Evolutionary conservation across 805 yeast species (phyloP), one percentile per base, ranked within the genome.

Genomic region (Metschnikowia chrysomelidarum): DNA sequence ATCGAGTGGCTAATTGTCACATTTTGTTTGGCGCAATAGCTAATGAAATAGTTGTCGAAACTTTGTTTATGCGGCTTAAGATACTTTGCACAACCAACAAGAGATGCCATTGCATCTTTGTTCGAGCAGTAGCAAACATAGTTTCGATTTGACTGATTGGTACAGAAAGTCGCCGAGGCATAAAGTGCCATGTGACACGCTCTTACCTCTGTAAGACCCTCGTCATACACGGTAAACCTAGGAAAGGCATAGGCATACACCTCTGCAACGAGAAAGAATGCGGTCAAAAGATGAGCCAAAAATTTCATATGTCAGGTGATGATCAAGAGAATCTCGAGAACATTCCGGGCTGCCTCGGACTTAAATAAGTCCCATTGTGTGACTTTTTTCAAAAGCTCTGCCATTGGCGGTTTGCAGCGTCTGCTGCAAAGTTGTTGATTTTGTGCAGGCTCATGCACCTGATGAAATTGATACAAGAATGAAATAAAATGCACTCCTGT

Each of bases 81-180:
- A 13, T 11, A 9, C 27, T 14, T 12, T 7, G 19, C 24, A 13
- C 40, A 37, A 5, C 40, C 36, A 12, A 33, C 35, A 23, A 37
- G n/a, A 2, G 40, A 37, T 3, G 40, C 40, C 36, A 31, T 37
- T 23, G 40, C 40, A 11, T 32, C 32, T 14, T 27, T 27, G 21
- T 37, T 19, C 12, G 27, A 14, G 19, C 40, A 37, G 13, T 27
- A 37, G 25, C 40, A 37, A 12, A 17, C 12, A 17, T 23, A 37
- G 7, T 17, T 20, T 9, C 14, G 19, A 11, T 32, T 17, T n/a
- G 22, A 25, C 18, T 31, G 36, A 10, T n/a, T 10, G 10, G 18
- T 10, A 13, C 40, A 37, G 27, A 31, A 37, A 3, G 17, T 32
- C 4, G 40, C 40, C 6, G 36, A 23, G 2, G 22, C 6, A 15